Evolutionary conservation across 2,329 filamentous ascomycete species (phyloP).

Genomic region (Neofusicoccum ribis): DNA sequence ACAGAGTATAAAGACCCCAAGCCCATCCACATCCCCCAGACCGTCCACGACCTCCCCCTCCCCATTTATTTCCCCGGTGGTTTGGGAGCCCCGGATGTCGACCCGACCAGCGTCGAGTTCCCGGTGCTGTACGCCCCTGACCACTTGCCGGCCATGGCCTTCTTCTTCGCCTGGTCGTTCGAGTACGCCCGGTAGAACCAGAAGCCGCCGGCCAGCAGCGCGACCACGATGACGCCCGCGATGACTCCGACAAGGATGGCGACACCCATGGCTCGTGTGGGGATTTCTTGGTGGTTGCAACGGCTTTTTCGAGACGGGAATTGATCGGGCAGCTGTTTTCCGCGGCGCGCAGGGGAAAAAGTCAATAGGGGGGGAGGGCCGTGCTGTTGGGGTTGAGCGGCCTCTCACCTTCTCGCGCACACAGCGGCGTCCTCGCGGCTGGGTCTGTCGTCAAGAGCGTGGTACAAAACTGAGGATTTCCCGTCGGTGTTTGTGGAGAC

Average conservation of each 20-base stretch:
- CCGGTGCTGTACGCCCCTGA: constrained; percentile 3
- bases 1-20: not conserved
- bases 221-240: constrained; percentile 4
- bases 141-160: constrained; percentile 10
- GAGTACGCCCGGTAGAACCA: constrained; percentile 11
- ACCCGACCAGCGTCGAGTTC: not conserved
- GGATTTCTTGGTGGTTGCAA: not conserved
- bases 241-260: not conserved
- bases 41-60: too few species aligned
- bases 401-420: not conserved
- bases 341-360: too few species aligned
- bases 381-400: not conserved
- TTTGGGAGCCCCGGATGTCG: not conserved
- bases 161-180: constrained; percentile 11
- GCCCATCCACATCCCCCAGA: not conserved
- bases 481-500: not conserved
- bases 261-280: not conserved
- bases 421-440: not conserved
- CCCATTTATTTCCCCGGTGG: not conserved
- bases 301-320: not conserved
- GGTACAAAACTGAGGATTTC: not conserved
- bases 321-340: not conserved
- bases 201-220: constrained; percentile 1
- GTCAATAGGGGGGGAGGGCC: constrained; percentile 1
- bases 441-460: not conserved